These are phyloP conservation scores for Neofusicoccum sp. DNA, from an alignment of 2,329 filamentous ascomycete species.

Conservation along the genomic window DNA sequence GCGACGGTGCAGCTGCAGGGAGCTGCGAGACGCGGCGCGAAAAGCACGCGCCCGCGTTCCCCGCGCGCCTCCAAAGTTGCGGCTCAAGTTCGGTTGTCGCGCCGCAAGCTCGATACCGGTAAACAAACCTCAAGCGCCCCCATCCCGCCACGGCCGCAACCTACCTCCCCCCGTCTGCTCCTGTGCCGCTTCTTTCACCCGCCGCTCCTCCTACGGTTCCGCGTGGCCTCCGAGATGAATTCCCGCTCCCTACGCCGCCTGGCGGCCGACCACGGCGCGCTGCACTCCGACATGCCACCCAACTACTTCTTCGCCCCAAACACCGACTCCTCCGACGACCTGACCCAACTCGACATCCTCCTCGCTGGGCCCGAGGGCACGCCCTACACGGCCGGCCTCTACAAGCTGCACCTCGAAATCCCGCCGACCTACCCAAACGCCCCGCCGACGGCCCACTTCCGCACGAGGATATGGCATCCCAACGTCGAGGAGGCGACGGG, in stretches of 20 bases:
- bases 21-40: constrained; percentile 8
- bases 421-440: constrained; percentile 58
- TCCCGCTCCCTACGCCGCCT: constrained; percentile 59
- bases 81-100: constrained; percentile 18
- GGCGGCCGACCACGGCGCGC: constrained; percentile 60
- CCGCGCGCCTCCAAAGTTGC: constrained; percentile 14
- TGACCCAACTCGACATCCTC: constrained; percentile 60
- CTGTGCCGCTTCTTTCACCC: not conserved
- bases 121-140: constrained; percentile 6
- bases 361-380: constrained; percentile 63
- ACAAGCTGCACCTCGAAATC: constrained; percentile 62
- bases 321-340: constrained; percentile 40
- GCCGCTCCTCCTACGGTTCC: not conserved
- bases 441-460: constrained; percentile 61
- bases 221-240: constrained; percentile 34
- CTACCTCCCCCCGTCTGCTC: not conserved
- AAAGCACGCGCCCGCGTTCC: constrained; percentile 7
- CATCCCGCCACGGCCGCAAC: not conserved
- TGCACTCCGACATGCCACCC: constrained; percentile 60
- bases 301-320: constrained; percentile 61
- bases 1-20: not conserved
- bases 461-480: constrained; percentile 65
- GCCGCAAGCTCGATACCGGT: not conserved
- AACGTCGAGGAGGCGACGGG: constrained; percentile 66
- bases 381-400: constrained; percentile 61